A percentile compares a stretch with the other conserved stretches of the same genome.
phyloP scores from a whole-genome alignment of 805 yeast species.

The Ogataea philodendri region DNA sequence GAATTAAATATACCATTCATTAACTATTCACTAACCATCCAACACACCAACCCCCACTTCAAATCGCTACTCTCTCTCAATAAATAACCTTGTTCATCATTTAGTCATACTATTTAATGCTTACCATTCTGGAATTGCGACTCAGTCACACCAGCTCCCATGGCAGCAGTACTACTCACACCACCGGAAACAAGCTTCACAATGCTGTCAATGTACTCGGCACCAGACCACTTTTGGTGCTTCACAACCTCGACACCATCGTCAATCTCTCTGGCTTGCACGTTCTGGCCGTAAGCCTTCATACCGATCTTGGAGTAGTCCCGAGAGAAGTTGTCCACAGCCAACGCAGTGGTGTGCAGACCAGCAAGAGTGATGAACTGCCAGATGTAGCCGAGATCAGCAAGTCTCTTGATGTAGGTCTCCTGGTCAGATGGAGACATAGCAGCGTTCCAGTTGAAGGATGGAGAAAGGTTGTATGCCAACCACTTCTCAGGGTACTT shows the following conservation, averaged over 20 bases:
- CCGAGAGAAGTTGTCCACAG: slow-evolving; percentile 79
- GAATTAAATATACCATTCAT: too few relatives aligned
- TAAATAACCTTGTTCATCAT: too few relatives aligned
- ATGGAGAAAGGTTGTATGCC: slow-evolving; percentile 94
- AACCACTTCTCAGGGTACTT: slow-evolving; percentile 89
- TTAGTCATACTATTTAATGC: slow-evolving; percentile 2
- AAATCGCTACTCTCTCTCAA: too few relatives aligned
- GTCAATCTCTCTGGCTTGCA: slow-evolving; percentile 86
- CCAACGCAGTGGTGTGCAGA: slow-evolving; percentile 91
- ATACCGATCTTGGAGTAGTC: slow-evolving; percentile 80
- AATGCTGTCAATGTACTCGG: slow-evolving; percentile 89
- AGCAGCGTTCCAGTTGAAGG: slow-evolving; percentile 97
- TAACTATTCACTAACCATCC: too few relatives aligned
- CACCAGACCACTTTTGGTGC: slow-evolving; percentile 99
- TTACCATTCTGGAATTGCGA: slow-evolving; percentile 70
- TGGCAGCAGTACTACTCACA: slow-evolving; percentile 91
- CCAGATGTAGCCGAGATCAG: slow-evolving; percentile 91
- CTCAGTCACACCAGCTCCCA: slow-evolving; percentile 98
- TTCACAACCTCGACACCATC: slow-evolving; percentile 91
- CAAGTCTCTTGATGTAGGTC: slow-evolving; percentile 84
- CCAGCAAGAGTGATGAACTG: slow-evolving; percentile 98
- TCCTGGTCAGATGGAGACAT: slow-evolving; percentile 85
- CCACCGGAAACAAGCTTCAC: slow-evolving; percentile 93
- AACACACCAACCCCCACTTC: too few relatives aligned
- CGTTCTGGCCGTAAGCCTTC: slow-evolving; percentile 90